Evolutionary conservation across 2,329 filamentous ascomycete genomes (phyloP).

Genomic region (Truncatella angustata): DNA sequence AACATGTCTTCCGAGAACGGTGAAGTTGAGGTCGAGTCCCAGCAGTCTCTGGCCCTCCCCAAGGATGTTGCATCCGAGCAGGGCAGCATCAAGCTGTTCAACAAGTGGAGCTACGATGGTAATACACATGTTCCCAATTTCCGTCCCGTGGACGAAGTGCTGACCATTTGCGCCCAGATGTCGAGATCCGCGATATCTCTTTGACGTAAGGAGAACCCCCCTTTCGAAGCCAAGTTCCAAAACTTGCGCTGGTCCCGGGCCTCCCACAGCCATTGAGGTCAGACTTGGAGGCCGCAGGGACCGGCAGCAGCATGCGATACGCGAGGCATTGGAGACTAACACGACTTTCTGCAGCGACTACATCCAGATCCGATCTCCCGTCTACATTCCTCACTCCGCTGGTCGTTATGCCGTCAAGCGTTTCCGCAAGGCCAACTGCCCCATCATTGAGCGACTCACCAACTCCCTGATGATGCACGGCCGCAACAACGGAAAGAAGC

Average conservation of each 20-base stretch:
- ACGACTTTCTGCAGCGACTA: conserved; percentile 72
- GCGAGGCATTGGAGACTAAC: conserved; percentile 27
- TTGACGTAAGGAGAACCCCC: conserved; percentile 78
- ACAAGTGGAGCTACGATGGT: conserved; percentile 78
- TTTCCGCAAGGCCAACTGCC: conserved; percentile 99
- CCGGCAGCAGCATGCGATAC: too few species aligned
- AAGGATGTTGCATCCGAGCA: conserved; percentile 76
- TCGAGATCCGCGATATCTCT: conserved; percentile 99
- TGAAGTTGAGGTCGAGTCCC: conserved; percentile 75
- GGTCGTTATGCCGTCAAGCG: conserved; percentile 99
- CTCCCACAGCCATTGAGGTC: too few species aligned
- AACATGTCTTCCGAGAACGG: conserved; percentile 78
- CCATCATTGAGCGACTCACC: conserved; percentile 99
- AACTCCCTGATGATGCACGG: conserved; percentile 99
- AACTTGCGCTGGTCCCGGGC: background rate
- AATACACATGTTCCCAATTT: too few species aligned
- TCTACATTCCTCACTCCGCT: conserved; percentile 98
- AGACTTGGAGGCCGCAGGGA: too few species aligned
- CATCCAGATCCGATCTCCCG: conserved; percentile 98
- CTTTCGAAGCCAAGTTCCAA: background rate
- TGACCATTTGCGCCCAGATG: too few species aligned
- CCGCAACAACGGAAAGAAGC: conserved; percentile 99
- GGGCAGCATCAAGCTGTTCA: conserved; percentile 81
- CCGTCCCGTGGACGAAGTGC: too few species aligned
- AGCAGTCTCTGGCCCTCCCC: conserved; percentile 65